Evolutionary conservation across 2,329 filamentous ascomycete species (phyloP).

Genomic region (Blastomyces parvus): DNA sequence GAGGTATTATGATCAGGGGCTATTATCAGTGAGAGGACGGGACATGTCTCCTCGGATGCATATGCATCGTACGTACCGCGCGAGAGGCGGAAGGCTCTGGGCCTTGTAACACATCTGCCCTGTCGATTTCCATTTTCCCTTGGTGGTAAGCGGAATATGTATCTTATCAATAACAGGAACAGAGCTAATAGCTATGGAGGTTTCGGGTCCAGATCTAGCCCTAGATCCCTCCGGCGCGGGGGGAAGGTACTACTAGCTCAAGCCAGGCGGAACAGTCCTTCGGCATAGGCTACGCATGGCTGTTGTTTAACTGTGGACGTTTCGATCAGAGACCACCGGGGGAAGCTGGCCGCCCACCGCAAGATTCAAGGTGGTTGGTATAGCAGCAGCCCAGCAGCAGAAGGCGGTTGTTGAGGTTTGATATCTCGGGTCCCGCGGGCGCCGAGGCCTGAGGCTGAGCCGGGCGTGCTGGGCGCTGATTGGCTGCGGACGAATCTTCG

Average conservation of each 20-base stretch:
- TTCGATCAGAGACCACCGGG: not conserved
- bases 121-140: not conserved
- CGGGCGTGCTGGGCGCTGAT: not conserved
- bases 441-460: not conserved
- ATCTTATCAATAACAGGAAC: not conserved
- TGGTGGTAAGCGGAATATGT: not conserved
- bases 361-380: not conserved
- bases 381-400: no score
- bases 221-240: no score
- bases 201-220: not conserved
- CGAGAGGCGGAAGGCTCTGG: conserved; percentile 1
- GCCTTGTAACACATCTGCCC: not conserved
- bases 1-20: no score
- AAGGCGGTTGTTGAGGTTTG: no score
- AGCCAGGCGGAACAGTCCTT: not conserved
- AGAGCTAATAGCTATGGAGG: not conserved
- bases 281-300: not conserved
- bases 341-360: not conserved
- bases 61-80: not conserved
- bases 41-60: not conserved
- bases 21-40: not conserved
- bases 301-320: not conserved
- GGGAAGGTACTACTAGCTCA: not conserved
- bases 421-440: conserved; percentile 1
- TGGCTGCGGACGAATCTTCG: not conserved